Percentiles rank a stretch among this genome's conserved stretches.
Conservation (phyloP, 345 rosid species). For the Eucalyptus curtisii region DNA sequence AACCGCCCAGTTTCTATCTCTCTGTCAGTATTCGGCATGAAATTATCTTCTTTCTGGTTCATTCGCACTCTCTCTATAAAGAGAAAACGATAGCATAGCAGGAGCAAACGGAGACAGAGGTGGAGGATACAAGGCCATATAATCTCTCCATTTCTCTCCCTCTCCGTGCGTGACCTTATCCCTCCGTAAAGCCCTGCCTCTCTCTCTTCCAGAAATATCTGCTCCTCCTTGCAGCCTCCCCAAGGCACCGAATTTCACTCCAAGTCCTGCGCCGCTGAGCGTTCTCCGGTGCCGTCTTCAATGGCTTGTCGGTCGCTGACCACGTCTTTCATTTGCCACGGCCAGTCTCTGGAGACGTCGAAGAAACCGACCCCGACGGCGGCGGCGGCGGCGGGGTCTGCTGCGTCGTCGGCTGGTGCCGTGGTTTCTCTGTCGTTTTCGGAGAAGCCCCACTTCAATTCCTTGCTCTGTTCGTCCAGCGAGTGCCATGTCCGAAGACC, state of each 20-base stretch:
- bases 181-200: background rate
- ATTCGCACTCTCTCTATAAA: background rate
- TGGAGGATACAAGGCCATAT: background rate
- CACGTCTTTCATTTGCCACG: constrained; percentile 21
- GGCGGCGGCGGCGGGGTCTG: background rate
- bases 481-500: constrained; percentile 2
- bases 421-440: background rate
- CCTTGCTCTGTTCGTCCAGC: constrained; percentile 2
- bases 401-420: background rate
- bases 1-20: background rate
- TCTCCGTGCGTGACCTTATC: background rate
- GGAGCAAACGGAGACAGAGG: background rate
- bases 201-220: background rate
- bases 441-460: constrained; percentile 23
- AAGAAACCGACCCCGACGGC: background rate
- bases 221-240: background rate
- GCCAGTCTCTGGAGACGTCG: constrained; percentile 30
- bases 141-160: background rate
- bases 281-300: background rate
- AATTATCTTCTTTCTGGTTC: background rate
- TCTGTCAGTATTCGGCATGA: background rate
- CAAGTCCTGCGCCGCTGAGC: background rate
- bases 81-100: background rate
- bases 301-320: constrained; percentile 40
- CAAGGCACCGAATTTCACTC: background rate